These are phyloP conservation scores for Apiospora arundinis DNA, from an alignment of 2,329 filamentous ascomycete genomes.

Conservation along the genomic window DNA sequence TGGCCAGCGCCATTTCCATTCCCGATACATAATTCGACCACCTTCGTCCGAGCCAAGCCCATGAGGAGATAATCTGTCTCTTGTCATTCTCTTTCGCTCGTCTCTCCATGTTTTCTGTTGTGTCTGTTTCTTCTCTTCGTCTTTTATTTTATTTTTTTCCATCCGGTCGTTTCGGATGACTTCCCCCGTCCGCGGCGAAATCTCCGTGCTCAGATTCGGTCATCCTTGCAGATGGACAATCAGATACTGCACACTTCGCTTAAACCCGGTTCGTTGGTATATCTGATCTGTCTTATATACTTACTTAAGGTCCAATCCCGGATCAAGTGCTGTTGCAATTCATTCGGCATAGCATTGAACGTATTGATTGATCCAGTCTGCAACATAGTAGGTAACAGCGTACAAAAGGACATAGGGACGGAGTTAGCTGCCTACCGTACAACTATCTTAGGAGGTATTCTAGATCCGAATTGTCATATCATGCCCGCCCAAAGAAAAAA, in stretches of 20 bases:
- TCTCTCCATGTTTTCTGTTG: neutral
- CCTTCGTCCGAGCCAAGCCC: neutral
- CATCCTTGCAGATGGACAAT: neutral
- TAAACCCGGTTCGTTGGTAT: too few relatives aligned
- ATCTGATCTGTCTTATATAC: too few relatives aligned
- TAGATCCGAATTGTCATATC: conserved; percentile 6
- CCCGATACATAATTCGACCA: conserved; percentile 14
- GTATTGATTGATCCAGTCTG: too few relatives aligned
- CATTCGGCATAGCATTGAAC: too few relatives aligned
- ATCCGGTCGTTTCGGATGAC: neutral
- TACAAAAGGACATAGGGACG: too few relatives aligned
- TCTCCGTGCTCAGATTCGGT: neutral
- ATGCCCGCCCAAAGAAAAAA: neutral
- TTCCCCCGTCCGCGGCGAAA: neutral
- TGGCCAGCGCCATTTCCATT: neutral
- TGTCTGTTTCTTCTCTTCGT: neutral
- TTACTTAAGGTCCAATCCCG: too few relatives aligned
- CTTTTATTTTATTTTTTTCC: neutral
- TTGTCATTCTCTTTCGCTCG: neutral
- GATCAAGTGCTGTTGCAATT: too few relatives aligned
- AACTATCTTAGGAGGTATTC: too few relatives aligned
- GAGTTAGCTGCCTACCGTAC: too few relatives aligned
- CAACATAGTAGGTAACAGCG: too few relatives aligned
- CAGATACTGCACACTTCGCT: too few relatives aligned
- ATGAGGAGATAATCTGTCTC: neutral